Base-by-base conservation (phyloP, 306 rosid species). In the Quercus aquifolioides region DNA sequence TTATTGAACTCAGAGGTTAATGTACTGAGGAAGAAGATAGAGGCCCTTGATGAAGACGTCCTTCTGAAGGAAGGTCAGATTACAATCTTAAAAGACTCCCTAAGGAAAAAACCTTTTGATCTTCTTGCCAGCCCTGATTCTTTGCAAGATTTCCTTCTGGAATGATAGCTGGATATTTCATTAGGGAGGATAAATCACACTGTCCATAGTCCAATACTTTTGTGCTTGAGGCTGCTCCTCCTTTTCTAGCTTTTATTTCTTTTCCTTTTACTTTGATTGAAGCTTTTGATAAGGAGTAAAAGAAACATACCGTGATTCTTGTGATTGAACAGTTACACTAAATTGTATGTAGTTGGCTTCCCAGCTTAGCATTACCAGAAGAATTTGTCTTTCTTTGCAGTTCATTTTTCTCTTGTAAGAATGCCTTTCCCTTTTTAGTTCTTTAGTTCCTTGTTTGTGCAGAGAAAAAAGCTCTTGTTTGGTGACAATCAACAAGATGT, bases 51-150 rank as follows among this genome's bases (percentile, higher is more conserved):
- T 75, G 98, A 90, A 80, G 90, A 96, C 21, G 70, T 90, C 41
- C 92, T 91, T 69, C 62, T 91, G 74, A 96, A 90, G 87, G 99
- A 93, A 84, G 99, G 99, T 75, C 97, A 96, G 83, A 93, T 91
- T 55, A 88, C 96, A 79, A 93, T 96, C 55, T 88, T 96, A 51
- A 90, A 89, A 85, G 99, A 96, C 80, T 71, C 98, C 75, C 54
- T 91, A 54, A 83, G 80, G 70, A 88, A 85, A 82, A 90, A 80
- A 65, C 75, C 92, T 18, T 88, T 86, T 79, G 95, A 90, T 82
- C 90, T 92, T 78, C 90, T 92, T 2, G 89, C 89, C 18, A 86
- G 88, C 82, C 89, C 92, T 7, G 90, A 83, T 78, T 87, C 89
- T 71, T 59, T 87, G 41, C 82, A 85, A 79, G 92, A 89, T 28